Evolutionary conservation across 75 land plant species (phyloP).

Genomic region (Sequoiadendron giganteum): DNA sequence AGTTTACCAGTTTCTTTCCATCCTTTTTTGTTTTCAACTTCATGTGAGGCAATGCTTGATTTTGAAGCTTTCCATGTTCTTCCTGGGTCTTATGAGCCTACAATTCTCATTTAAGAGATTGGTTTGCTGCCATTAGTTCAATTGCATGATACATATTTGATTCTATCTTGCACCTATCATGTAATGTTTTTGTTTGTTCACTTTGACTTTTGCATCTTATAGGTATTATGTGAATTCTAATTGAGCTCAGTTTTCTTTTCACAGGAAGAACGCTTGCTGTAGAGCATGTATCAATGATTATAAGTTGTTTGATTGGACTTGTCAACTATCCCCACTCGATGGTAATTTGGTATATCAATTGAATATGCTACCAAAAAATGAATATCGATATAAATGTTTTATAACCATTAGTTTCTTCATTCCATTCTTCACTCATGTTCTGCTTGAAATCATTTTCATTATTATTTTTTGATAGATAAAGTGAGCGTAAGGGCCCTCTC

Average conservation of each 20-base stretch:
- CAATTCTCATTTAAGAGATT: background rate
- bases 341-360: conserved; percentile 34
- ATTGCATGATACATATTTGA: background rate
- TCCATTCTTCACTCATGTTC: background rate
- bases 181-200: background rate
- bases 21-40: background rate
- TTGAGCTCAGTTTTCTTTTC: background rate
- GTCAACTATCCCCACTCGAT: conserved; percentile 52
- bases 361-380: background rate
- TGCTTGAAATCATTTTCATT: background rate
- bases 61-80: background rate
- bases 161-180: background rate
- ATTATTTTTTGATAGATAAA: too few species aligned
- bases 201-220: background rate
- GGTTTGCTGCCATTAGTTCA: background rate
- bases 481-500: too few species aligned
- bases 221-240: background rate
- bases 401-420: background rate
- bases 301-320: conserved; percentile 42
- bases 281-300: conserved; percentile 48
- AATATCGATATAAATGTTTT: background rate
- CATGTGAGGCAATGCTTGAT: background rate
- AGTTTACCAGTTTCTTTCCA: background rate
- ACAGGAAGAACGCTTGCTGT: conserved; percentile 21
- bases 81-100: background rate